Conservation (phyloP, 2,329 filamentous ascomycete genomes). For the Penicillium concentricum region DNA sequence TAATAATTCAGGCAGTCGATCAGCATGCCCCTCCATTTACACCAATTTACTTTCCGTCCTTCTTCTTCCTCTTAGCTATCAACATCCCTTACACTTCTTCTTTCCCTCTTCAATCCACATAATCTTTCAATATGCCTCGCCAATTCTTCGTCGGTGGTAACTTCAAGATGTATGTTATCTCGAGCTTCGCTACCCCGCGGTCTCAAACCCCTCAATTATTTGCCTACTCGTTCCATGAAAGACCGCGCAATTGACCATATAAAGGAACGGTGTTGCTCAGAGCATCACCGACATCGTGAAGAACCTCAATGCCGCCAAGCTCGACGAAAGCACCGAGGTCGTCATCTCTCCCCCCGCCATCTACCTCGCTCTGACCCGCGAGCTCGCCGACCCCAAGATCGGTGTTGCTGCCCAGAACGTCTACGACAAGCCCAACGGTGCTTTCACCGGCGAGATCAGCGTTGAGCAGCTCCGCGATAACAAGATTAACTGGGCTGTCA, state of each 20-base stretch:
- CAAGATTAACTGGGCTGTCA: slow-evolving; percentile 83
- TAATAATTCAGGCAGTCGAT: neutral
- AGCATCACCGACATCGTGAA: slow-evolving; percentile 88
- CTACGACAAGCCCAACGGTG: slow-evolving; percentile 93
- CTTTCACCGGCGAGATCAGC: slow-evolving; percentile 95
- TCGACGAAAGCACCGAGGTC: slow-evolving; percentile 69
- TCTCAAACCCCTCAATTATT: slow-evolving; percentile 26
- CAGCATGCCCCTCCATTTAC: slow-evolving; percentile 21
- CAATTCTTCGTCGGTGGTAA: slow-evolving; percentile 98
- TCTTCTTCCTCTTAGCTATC: slow-evolving; percentile 11
- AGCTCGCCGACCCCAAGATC: slow-evolving; percentile 71
- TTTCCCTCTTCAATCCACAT: slow-evolving; percentile 5
- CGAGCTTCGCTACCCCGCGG: slow-evolving; percentile 24
- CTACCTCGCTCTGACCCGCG: slow-evolving; percentile 84
- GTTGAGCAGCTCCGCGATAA: slow-evolving; percentile 87
- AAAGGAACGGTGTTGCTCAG: slow-evolving; percentile 88
- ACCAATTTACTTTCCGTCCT: slow-evolving; percentile 11
- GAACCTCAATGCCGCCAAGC: slow-evolving; percentile 80
- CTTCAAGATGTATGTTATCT: slow-evolving; percentile 86
- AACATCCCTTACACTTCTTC: slow-evolving; percentile 6
- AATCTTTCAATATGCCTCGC: slow-evolving; percentile 72
- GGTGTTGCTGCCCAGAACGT: slow-evolving; percentile 95
- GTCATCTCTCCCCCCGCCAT: slow-evolving; percentile 88
- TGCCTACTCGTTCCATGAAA: slow-evolving; percentile 1
- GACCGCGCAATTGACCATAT: slow-evolving; percentile 16